These are phyloP conservation scores for Xylaria sp. DNA, from an alignment of 2,329 filamentous ascomycete species.

Conservation along the genomic window DNA sequence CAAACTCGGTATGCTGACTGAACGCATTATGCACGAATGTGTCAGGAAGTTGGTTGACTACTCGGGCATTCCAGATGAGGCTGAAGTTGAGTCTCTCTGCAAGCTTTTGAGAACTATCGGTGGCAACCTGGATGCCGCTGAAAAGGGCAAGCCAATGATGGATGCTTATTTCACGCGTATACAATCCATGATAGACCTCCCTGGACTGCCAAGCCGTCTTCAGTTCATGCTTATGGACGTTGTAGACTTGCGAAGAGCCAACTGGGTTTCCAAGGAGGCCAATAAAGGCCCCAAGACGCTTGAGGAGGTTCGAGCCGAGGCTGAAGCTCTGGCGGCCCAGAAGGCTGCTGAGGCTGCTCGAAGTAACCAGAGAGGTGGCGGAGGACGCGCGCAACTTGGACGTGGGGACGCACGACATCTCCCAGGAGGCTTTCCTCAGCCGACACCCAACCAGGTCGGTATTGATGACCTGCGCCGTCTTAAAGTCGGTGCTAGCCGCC, in stretches of 20 bases:
- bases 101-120: constrained; percentile 94
- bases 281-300: constrained; percentile 98
- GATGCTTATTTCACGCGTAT: constrained; percentile 94
- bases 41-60: constrained; percentile 97
- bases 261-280: constrained; percentile 87
- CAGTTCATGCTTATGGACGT: constrained; percentile 98
- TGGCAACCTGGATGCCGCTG: constrained; percentile 81
- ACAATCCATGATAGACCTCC: constrained; percentile 79
- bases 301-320: constrained; percentile 85
- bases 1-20: constrained; percentile 98
- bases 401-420: constrained; percentile 90
- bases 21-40: constrained; percentile 99
- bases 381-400: constrained; percentile 76
- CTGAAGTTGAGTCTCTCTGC: constrained; percentile 93
- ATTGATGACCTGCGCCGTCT: constrained; percentile 92
- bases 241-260: constrained; percentile 78
- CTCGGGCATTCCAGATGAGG: constrained; percentile 90
- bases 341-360: constrained; percentile 80
- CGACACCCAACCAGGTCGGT: constrained; percentile 84
- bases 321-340: constrained; percentile 79
- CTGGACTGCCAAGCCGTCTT: constrained; percentile 85
- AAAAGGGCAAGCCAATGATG: constrained; percentile 88
- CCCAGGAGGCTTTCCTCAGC: constrained; percentile 75
- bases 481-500: constrained; percentile 68
- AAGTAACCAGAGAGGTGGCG: constrained; percentile 71